A percentile compares a stretch with the other conserved stretches of the same genome.
These are phyloP conservation scores for Protomyces arabidopsidicola DNA, from an alignment of 1,139 yeast species.

Conservation along the genomic window DNA sequence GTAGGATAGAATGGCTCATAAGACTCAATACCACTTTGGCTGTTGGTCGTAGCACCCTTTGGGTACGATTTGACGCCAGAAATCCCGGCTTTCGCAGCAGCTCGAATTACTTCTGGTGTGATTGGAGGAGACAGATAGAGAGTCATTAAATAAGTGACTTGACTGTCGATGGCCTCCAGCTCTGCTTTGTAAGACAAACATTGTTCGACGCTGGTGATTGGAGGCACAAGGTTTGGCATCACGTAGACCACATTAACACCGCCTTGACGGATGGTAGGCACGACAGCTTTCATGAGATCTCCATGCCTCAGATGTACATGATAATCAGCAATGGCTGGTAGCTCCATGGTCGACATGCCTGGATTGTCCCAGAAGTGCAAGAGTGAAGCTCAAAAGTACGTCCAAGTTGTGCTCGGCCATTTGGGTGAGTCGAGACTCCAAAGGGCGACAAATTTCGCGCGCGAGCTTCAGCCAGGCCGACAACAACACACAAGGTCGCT, in stretches of 20 bases:
- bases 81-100: conserved; percentile 68
- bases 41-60: conserved; percentile 97
- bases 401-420: too few species aligned
- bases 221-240: conserved; percentile 96
- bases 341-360: conserved; percentile 1
- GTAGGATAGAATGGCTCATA: conserved; percentile 82
- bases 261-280: conserved; percentile 86
- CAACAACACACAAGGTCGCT: too few species aligned
- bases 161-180: conserved; percentile 65
- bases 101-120: conserved; percentile 76
- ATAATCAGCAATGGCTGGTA: conserved; percentile 69
- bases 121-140: conserved; percentile 71
- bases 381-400: too few species aligned
- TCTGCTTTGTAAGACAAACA: conserved; percentile 65
- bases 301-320: conserved; percentile 96
- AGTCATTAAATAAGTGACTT: conserved; percentile 86
- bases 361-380: too few species aligned
- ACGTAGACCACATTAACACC: conserved; percentile 87
- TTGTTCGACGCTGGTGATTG: conserved; percentile 71
- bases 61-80: conserved; percentile 89
- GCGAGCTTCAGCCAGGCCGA: too few species aligned
- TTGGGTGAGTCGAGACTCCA: too few species aligned
- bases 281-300: conserved; percentile 79
- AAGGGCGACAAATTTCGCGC: too few species aligned
- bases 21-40: conserved; percentile 86